Base-by-base conservation (phyloP, 169 alveolate species). In the Plasmodium sp. region DNA sequence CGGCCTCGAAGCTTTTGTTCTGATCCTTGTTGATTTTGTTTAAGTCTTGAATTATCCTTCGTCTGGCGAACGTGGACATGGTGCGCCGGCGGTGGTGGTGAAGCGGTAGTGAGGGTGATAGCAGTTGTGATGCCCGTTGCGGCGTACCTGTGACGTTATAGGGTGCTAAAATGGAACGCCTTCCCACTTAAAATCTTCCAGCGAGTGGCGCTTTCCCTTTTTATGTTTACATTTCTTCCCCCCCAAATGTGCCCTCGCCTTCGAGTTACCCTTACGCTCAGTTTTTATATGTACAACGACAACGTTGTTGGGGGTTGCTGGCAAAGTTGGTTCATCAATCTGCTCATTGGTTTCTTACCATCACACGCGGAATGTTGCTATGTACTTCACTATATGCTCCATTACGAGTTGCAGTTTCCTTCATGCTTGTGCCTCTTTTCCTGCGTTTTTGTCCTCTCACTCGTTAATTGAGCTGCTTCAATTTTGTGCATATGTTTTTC, bases 11-110 rank as follows among this genome's bases (percentile, higher is more conserved):
- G 34, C 99, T 99, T 86, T 95, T 96, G 56, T 98, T 98, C n/a
- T 97, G 96, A 48, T 98, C 99, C 74, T 97, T 97, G 80, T 98
- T 97, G 27, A 98, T 93, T 96, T 97, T 97, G 95, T 98, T 95
- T 51, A 98, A 93, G 83, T 98, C 99, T 92, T 98, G 98, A 43
- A 98, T 97, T 39, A 98, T 96, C 83, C 99, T 96, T 81, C 98
- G 95, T 94, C 99, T 93, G 33, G 98, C 98, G 36, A 96, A 95
- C n/a, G 98, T 96, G 5, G 98, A 96, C 98, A 96, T 96, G 34
- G 2, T 58, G 71, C 31, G 2, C 43, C 34, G 45, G 77, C 12
- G 18, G 77, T 67, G 77, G 77, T 18, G 12, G 41, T 9, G 12
- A 31, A 41, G 34, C 41, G 77, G 33, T 51, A 51, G 62, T 39